Percentiles rank a stretch among this genome's conserved stretches.
These are phyloP conservation scores for Vitis hybrid DNA, from an alignment of 177 flowering plant species.

Conservation along the genomic window DNA sequence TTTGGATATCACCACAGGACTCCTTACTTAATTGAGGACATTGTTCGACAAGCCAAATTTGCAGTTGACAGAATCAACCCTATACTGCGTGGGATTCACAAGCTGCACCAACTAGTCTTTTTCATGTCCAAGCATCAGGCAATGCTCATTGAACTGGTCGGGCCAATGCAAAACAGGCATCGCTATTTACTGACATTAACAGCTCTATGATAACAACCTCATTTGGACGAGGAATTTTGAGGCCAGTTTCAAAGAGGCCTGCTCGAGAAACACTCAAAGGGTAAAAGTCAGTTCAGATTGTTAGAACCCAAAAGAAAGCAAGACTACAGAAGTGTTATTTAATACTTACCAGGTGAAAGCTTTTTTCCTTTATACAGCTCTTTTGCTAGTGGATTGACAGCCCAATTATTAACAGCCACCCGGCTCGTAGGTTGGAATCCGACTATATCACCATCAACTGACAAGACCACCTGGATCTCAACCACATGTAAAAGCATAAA, in stretches of 20 bases:
- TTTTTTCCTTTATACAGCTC: slow-evolving; percentile 64
- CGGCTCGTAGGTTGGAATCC: slow-evolving; percentile 84
- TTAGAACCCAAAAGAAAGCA: neutral
- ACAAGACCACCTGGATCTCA: slow-evolving; percentile 57
- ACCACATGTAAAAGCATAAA: neutral
- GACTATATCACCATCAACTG: slow-evolving; percentile 57
- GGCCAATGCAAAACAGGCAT: slow-evolving; percentile 58
- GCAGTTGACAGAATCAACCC: too few species aligned
- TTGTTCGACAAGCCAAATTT: too few species aligned
- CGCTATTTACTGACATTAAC: slow-evolving; percentile 65
- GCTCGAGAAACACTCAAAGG: slow-evolving; percentile 12
- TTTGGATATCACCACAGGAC: too few species aligned
- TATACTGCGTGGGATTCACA: neutral
- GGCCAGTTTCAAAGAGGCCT: slow-evolving; percentile 80
- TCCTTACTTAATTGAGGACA: too few species aligned
- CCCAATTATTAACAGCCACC: slow-evolving; percentile 80
- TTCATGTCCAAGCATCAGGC: neutral
- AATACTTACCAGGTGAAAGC: slow-evolving; percentile 69
- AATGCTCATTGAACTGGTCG: slow-evolving; percentile 42
- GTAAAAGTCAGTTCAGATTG: neutral
- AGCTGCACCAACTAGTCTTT: neutral
- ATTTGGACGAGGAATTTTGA: slow-evolving; percentile 45
- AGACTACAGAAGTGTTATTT: neutral
- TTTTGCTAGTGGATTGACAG: slow-evolving; percentile 67
- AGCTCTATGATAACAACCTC: slow-evolving; percentile 56